A percentile compares a stretch with the other conserved stretches of the same genome.
Evolutionary conservation across 441 rosid species (phyloP).

Genomic region (Theobroma grandiflorum): DNA sequence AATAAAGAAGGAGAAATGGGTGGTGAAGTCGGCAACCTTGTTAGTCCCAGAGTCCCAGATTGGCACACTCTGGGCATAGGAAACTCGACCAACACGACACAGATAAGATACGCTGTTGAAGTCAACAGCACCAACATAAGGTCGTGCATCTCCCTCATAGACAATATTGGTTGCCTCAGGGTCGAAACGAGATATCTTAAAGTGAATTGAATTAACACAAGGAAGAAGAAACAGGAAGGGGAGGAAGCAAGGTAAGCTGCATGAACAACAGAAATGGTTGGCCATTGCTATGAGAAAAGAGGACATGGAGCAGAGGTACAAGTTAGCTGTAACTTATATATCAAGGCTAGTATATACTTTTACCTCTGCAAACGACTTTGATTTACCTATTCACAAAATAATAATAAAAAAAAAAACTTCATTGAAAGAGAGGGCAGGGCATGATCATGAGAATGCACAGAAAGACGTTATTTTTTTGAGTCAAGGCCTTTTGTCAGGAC

Average conservation of each 20-base stretch:
- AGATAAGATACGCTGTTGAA: slow-evolving; percentile 22
- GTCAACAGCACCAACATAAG: slow-evolving; percentile 34
- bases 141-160: slow-evolving; percentile 46
- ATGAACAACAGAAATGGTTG: background rate
- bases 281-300: background rate
- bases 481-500: background rate
- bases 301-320: no score
- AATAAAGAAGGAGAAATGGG: slow-evolving; percentile 53
- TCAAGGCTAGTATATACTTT: background rate
- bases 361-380: no score
- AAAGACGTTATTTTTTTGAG: background rate
- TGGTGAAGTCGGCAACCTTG: slow-evolving; percentile 41
- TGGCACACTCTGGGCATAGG: slow-evolving; percentile 44
- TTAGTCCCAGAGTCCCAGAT: slow-evolving; percentile 51
- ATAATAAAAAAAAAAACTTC: no score
- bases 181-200: slow-evolving; percentile 34
- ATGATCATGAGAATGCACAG: background rate
- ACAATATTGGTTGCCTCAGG: slow-evolving; percentile 20
- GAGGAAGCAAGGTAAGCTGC: background rate
- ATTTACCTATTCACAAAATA: no score
- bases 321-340: background rate
- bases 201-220: slow-evolving; percentile 32
- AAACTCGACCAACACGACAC: slow-evolving; percentile 60
- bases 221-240: background rate
- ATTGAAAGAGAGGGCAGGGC: background rate